Base-by-base conservation (phyloP, 2,329 filamentous ascomycete species). In the Trichophyton simii region DNA sequence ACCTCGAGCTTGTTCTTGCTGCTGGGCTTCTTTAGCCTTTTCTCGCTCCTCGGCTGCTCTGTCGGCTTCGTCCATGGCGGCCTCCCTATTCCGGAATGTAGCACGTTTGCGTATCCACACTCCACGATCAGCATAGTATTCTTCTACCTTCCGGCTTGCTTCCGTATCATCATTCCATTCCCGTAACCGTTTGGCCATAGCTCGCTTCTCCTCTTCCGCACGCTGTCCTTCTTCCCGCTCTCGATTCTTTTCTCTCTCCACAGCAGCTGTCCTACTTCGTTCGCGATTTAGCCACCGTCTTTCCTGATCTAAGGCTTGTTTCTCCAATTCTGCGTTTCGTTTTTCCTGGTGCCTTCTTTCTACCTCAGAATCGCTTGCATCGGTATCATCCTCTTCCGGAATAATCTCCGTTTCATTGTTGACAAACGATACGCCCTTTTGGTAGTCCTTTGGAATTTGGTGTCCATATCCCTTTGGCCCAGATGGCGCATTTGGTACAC, bases 121-220 rank as follows among this genome's bases (percentile, higher is more conserved):
- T 46, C 86, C 87, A 58, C 87, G 88, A 68, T 99, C 92, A 57
- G 86, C 81, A 75, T 96, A 97, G 78, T 96, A 99, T 44, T 88
- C 82, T 63, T 91, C 85, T 2, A 78, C 76, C 73, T 89, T 91
- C 25, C 86, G 82, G 18, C 79, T 80, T 5, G 83, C 82, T 75
- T 97, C 91, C n/a, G 82, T 77, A 67, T 96, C 91, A 68, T 99
- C 94, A 67, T 97, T 87, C 83, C 91, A 97, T n/a, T 87, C 84
- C 54, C 81, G 80, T 11, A 96, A 80, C 61, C 87, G 83, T 67
- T 88, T 84, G 6, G 87, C 83, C 74, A 87, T 85, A 57, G 85
- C 83, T 34, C 86, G 83, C 63, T 81, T 83, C 59, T 83, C 82
- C 57, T 84, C 81, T 64, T 86, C 82, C 2, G 82, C 73, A 18